Evolutionary conservation across 192 early-diverging fungal genomes (phyloP), one percentile per base, ranked within the genome.

Genomic region (Coemansia sp.): DNA sequence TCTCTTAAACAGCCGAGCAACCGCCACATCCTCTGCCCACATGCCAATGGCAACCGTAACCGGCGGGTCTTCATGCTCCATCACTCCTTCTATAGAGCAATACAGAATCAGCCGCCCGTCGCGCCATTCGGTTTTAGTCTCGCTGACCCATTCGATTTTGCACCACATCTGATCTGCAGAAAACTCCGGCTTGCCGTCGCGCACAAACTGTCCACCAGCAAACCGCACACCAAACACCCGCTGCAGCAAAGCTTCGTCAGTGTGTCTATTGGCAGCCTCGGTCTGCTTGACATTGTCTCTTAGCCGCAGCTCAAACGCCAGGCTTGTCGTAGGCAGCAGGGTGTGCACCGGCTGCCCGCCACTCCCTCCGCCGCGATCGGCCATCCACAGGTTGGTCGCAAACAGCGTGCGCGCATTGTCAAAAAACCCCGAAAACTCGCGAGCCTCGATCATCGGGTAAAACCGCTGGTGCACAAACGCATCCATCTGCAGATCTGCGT

Each of bases 101-200:
- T 41, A 28, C 23, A 21, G 11, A 14, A 34, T 47, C 16, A 31
- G 49, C 11, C 47, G 49, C 17, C 48, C 53, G 28, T 57, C 26
- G 6, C 34, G 32, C 26, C 44, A 31, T 10, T 23, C 36, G 15
- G 28, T 44, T 11, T 23, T 7, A 1, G 47, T 14, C 16, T 53
- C 36, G 36, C 23, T 16, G 20, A 64, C 60, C 12, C 18, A 8
- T 9, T 58, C 56, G 15, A 75, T 43, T 26, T 52, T 59, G 58
- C 72, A 63, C 72, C 72, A 75, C 21, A 75, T 45, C 58, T 75
- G 72, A 34, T 68, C 66, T 0, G 72, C 72, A 39, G 64, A 41
- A 62, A 75, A 68, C 30, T 41, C 43, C 8, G 72, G 72, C 3
- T 15, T 28, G 11, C 36, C 44, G 37, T 44, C 14, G 5, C 42